phyloP scores from a whole-genome alignment of 202 grass and related monocot species.

The Setaria italica region DNA sequence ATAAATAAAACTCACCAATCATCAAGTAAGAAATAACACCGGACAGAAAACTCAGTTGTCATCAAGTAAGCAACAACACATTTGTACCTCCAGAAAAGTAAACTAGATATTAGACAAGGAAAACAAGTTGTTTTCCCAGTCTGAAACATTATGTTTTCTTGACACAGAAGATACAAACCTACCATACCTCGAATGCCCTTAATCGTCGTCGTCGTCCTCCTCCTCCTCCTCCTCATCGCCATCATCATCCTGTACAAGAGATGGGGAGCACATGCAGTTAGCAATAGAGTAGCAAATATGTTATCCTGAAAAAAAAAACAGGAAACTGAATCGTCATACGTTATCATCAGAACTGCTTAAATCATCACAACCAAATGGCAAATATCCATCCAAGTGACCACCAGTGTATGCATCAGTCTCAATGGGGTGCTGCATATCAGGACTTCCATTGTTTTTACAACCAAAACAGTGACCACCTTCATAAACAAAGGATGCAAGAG shows the following conservation, averaged over 20 bases:
- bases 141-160: too few relatives aligned
- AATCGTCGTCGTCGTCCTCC: too few relatives aligned
- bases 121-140: too few relatives aligned
- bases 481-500: background rate
- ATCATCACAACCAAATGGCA: background rate
- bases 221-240: too few relatives aligned
- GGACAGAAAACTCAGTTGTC: too few relatives aligned
- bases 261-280: background rate
- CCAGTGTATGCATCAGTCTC: conserved; percentile 2
- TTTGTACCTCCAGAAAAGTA: too few relatives aligned
- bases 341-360: background rate
- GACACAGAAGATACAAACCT: too few relatives aligned
- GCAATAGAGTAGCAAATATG: background rate
- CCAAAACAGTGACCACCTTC: conserved; percentile 31
- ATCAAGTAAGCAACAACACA: too few relatives aligned
- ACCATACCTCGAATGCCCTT: too few relatives aligned
- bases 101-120: too few relatives aligned
- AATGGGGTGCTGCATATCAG: conserved; percentile 16
- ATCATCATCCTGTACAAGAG: background rate
- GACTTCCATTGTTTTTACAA: conserved; percentile 13
- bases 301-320: background rate
- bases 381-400: conserved; percentile 27
- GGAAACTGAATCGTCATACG: background rate
- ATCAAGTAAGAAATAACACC: too few relatives aligned
- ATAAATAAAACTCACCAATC: too few relatives aligned